A percentile compares a stretch with the other conserved stretches of the same genome.
Conservation (phyloP, 2,329 filamentous ascomycete genomes). For the Beauveria sp. region DNA sequence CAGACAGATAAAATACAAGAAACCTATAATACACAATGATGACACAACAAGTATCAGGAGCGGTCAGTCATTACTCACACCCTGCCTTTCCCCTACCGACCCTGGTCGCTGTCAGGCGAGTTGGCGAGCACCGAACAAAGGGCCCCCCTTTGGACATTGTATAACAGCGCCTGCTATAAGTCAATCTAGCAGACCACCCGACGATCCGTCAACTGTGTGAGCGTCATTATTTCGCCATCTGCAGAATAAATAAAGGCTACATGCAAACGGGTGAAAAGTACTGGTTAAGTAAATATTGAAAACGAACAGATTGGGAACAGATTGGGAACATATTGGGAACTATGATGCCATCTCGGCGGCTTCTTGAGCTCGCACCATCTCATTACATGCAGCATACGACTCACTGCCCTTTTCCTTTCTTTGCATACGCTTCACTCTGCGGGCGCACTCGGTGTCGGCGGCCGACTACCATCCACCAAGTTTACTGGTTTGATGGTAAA, state of each 20-base stretch:
- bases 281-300: neutral
- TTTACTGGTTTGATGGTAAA: too few relatives aligned
- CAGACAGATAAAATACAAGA: neutral
- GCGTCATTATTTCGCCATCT: neutral
- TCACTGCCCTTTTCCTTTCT: neutral
- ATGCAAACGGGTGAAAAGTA: neutral
- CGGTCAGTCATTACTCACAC: neutral
- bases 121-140: neutral
- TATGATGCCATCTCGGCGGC: neutral
- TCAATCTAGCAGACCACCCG: constrained; percentile 5
- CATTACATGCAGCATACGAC: neutral
- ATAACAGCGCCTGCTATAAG: neutral
- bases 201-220: neutral
- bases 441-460: too few relatives aligned
- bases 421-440: neutral
- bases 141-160: neutral
- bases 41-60: neutral
- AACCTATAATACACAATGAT: too few relatives aligned
- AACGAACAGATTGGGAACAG: neutral
- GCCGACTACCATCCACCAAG: too few relatives aligned
- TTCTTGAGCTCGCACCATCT: neutral
- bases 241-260: neutral
- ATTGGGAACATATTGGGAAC: neutral
- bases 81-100: neutral
- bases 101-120: neutral